These are phyloP conservation scores for Wickerhamiella musiphila DNA, from an alignment of 805 yeast genomes.

Conservation along the genomic window DNA sequence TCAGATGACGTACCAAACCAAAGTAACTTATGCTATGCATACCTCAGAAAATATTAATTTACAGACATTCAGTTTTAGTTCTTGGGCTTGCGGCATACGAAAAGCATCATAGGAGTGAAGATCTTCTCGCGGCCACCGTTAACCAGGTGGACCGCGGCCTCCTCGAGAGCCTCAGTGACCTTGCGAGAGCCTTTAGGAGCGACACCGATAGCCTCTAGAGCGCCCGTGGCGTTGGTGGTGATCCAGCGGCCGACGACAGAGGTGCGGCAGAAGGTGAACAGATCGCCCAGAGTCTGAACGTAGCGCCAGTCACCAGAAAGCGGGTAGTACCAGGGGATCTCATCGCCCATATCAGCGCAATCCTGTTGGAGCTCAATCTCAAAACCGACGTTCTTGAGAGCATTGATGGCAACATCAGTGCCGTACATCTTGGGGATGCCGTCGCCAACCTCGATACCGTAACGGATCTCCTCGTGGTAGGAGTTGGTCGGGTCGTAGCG, in stretches of 20 bases:
- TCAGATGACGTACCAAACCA: too few relatives aligned
- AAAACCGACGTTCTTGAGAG: constrained; percentile 76
- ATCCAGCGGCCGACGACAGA: constrained; percentile 69
- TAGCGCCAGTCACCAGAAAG: constrained; percentile 86
- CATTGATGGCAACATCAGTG: constrained; percentile 71
- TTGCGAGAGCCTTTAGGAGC: constrained; percentile 87
- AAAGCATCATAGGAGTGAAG: constrained; percentile 97
- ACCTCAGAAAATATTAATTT: too few relatives aligned
- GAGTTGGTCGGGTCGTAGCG: constrained; percentile 70
- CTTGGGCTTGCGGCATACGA: constrained; percentile 68
- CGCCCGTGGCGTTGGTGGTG: constrained; percentile 63
- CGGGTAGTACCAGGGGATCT: constrained; percentile 95
- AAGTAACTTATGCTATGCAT: too few relatives aligned
- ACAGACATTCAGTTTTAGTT: too few relatives aligned
- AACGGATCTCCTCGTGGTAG: constrained; percentile 85
- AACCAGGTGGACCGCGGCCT: constrained; percentile 89
- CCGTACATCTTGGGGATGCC: constrained; percentile 96
- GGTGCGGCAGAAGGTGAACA: constrained; percentile 76
- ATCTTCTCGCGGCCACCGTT: constrained; percentile 79
- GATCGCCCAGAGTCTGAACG: constrained; percentile 60
- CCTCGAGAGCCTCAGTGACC: constrained; percentile 86
- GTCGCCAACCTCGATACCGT: constrained; percentile 96
- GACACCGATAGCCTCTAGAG: constrained; percentile 68
- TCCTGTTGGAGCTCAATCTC: constrained; percentile 60
- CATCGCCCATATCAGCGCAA: constrained; percentile 67